These are phyloP conservation scores for Plantago ovata DNA, from an alignment of 257 asterid genomes.

Conservation along the genomic window DNA sequence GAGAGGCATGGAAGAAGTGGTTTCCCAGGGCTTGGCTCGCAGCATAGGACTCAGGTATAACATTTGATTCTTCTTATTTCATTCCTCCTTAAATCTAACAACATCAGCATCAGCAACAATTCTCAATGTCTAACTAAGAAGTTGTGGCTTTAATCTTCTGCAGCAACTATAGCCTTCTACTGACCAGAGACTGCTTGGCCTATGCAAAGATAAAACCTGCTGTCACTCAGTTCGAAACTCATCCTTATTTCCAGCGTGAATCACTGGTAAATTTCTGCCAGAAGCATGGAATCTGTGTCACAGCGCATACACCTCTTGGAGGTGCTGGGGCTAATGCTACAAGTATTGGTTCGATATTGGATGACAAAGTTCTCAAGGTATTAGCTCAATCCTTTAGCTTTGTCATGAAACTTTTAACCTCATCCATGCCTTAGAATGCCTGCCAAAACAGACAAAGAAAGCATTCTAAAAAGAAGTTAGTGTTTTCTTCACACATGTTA, in stretches of 20 bases:
- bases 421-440: neutral
- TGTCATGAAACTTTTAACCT: neutral
- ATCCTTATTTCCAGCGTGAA: conserved; percentile 72
- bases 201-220: conserved; percentile 67
- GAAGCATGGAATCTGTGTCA: conserved; percentile 54
- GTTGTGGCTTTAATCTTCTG: neutral
- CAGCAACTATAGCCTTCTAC: conserved; percentile 68
- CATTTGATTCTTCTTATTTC: neutral
- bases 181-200: conserved; percentile 72
- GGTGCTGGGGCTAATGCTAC: conserved; percentile 63
- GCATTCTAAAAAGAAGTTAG: neutral
- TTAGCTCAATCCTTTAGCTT: neutral
- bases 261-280: conserved; percentile 73
- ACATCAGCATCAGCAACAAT: neutral
- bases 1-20: conserved; percentile 17
- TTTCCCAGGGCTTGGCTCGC: conserved; percentile 12
- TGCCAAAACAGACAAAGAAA: neutral
- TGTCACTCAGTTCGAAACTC: conserved; percentile 67
- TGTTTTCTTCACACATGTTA: too few relatives aligned
- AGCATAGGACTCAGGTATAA: conserved; percentile 18
- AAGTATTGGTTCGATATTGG: conserved; percentile 60
- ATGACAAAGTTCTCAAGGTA: conserved; percentile 53
- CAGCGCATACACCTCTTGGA: conserved; percentile 80
- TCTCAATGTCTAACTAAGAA: neutral
- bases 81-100: neutral